Base-by-base conservation (phyloP, 2,329 filamentous ascomycete genomes). In the Fusarium continuum region DNA sequence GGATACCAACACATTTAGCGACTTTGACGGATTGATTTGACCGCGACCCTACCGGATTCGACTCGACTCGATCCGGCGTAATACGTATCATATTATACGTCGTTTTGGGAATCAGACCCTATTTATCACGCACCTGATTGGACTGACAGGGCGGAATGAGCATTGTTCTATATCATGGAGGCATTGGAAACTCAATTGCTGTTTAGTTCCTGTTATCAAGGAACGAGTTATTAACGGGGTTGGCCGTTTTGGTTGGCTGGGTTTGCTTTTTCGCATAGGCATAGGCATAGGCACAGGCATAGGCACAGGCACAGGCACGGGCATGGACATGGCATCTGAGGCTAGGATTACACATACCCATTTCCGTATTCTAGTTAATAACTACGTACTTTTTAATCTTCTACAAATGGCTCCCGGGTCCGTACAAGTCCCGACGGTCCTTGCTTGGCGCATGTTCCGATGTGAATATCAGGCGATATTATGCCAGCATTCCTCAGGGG, bases 341-440 rank as follows among this genome's bases (percentile, higher is more conserved):
- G 50, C 67, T 67, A 68, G 67, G 62, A 65, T 61, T 69, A 57
- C 66, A 65, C 64, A 72, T 70, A 70, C 68, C 68, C 68, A 64
- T 70, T 70, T 65, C 52, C 59, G 68, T 70, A 64, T 61, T 68
- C 62, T 69, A 67, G 67, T 64, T 62, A 43, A 62, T 52, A 61
- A 43, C 20, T 66, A 68, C 57, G 47, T 60, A 60, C 36, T 54
- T 50, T 48, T 35, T 60, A 60, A 55, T 60, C 40, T 55, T 60
- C 47, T 55, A 60, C 61, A 60, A 61, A 38, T 60, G 55, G 55
- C 48, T 47, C 40, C 26, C 39, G 34, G 41, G 25, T 32, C 26
- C 46, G 31, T 47, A n/a, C 19, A 11, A 38, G 8, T 59, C 19
- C 11, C 28, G 36, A 38, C 40, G 36, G 22, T 28, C 20, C 47